A percentile compares a stretch with the other conserved stretches of the same genome.
phyloP scores from a whole-genome alignment of 2,329 filamentous ascomycete genomes.

The Aspergillus sp. region DNA sequence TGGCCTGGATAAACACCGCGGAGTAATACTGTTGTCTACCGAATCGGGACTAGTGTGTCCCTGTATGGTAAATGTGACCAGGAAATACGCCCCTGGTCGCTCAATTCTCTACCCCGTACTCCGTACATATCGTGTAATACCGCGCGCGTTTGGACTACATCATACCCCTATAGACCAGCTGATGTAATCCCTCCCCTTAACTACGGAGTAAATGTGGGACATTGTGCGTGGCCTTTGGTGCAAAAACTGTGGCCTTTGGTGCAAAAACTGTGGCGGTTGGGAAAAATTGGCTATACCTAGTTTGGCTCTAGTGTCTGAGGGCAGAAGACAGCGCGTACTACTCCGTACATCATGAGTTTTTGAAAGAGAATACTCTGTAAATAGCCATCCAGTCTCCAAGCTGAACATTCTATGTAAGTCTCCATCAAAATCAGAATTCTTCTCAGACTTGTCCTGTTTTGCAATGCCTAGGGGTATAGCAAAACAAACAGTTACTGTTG shows the following conservation, averaged over 20 bases:
- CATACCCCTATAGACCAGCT: neutral
- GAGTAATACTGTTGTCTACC: too few species aligned
- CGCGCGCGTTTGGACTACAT: neutral
- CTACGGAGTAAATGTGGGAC: neutral
- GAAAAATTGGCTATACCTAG: neutral
- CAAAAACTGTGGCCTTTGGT: neutral
- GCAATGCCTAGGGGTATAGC: neutral
- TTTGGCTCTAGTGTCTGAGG: neutral
- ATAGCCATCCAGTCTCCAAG: neutral
- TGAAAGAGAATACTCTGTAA: constrained; percentile 3
- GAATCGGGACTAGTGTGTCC: too few species aligned
- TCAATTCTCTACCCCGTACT: neutral
- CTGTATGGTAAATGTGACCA: too few species aligned
- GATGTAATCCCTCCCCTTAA: neutral
- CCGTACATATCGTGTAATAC: neutral
- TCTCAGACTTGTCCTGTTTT: neutral
- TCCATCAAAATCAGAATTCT: neutral
- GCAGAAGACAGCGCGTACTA: neutral
- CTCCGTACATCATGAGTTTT: constrained; percentile 4
- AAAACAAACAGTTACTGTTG: constrained; percentile 3
- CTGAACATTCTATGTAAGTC: neutral
- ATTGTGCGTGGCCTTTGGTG: constrained; percentile 1
- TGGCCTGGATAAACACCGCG: too few species aligned
- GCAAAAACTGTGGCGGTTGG: neutral
- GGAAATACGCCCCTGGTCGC: neutral